These are phyloP conservation scores for Yamadazyma blattariae DNA, from an alignment of 1,139 yeast species.

Conservation along the genomic window DNA sequence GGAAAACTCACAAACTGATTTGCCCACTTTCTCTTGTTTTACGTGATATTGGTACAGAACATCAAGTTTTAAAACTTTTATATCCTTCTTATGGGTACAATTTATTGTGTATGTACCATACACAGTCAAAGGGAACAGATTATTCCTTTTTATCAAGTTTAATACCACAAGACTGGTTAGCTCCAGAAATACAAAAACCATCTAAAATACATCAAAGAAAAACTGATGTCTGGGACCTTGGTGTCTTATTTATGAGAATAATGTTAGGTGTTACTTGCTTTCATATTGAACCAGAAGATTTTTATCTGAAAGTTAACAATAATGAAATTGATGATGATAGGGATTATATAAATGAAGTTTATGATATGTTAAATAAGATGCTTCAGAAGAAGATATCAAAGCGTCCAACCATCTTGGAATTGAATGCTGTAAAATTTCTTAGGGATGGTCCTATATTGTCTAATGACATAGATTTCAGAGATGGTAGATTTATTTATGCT, in stretches of 20 bases:
- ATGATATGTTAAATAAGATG: conserved; percentile 66
- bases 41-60: conserved; percentile 17
- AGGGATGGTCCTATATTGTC: conserved; percentile 56
- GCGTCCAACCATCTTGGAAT: conserved; percentile 79
- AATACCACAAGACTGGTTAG: conserved; percentile 54
- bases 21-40: conserved; percentile 56
- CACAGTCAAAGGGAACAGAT: conserved; percentile 32
- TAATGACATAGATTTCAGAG: conserved; percentile 10
- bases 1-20: conserved; percentile 70
- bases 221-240: conserved; percentile 92
- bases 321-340: conserved; percentile 33
- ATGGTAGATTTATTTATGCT: conserved; percentile 10
- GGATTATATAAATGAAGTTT: conserved; percentile 40
- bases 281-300: conserved; percentile 58
- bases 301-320: conserved; percentile 44
- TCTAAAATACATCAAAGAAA: conserved; percentile 58
- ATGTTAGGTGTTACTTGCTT: conserved; percentile 54
- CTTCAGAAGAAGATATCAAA: conserved; percentile 65
- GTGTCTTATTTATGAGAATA: conserved; percentile 71
- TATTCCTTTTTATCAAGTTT: conserved; percentile 14
- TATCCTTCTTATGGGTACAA: conserved; percentile 72
- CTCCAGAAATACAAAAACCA: conserved; percentile 64
- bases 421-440: conserved; percentile 77
- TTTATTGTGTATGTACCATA: conserved; percentile 55
- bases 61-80: conserved; percentile 53